Evolutionary conservation across 345 rosid species (phyloP), one percentile per base, ranked within the genome.

Genomic region (Murraya koenigii): DNA sequence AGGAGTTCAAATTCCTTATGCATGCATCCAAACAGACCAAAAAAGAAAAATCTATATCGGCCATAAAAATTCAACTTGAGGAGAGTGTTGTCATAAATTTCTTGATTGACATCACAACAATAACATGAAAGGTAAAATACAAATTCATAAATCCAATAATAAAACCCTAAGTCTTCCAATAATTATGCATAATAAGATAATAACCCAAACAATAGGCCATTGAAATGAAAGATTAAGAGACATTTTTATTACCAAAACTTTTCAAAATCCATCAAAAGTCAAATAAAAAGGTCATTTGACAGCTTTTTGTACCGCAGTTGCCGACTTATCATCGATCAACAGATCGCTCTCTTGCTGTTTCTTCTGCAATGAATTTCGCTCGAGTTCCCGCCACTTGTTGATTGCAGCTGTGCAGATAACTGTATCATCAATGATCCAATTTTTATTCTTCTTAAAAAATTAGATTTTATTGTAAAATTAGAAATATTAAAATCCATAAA

Each of bases 331-430:
- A 13, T 82, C 82, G 8, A 79, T 60, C 66, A 84, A 56, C 19
- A 80, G 74, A 78, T 7, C 64, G 25, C 20, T 81, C 22, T 75
- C 72, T 75, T 75, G 84, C 75, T 85, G 76, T 66, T 82, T 85
- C 69, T 87, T 82, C 75, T 80, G 85, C 22, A 82, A 33, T 73
- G 92, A 79, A 38, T 88, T 90, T 25, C 79, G 79, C 85, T 91
- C 94, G 64, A 88, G 71, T 75, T 91, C 92, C 79, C 88, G 85
- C 93, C 94, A 93, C 77, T 87, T 91, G 81, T 91, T 90, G 83
- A 89, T 89, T 59, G 88, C 97, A 5, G 77, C 77, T 7, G 89
- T 68, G 78, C 87, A 86, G 32, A 93, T 78, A 80, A 93, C 97
- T 90, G 83, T 66, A 41, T 64, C 54, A 66, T 63, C 23, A 36